Evolutionary conservation across 2,329 filamentous ascomycete genomes (phyloP).

Genomic region (Neoarthrinium moseri): DNA sequence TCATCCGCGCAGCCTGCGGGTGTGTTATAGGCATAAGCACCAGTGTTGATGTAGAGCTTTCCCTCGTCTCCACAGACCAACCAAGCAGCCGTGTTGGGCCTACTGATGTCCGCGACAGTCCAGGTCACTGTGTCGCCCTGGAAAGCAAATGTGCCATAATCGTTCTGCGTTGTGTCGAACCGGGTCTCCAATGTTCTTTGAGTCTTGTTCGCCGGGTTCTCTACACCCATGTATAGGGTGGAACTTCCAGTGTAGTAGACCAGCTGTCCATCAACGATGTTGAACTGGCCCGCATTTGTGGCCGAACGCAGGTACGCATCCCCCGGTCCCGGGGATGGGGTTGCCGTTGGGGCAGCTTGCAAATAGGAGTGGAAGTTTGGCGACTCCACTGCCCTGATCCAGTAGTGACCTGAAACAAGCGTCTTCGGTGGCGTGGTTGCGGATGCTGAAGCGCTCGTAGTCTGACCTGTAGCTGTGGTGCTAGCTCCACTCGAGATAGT

Average conservation of each 20-base stretch:
- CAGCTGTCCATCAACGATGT: constrained; percentile 54
- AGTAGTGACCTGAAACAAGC: constrained; percentile 50
- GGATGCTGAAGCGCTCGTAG: not conserved
- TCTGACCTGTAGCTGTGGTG: not conserved
- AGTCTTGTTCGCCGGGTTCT: constrained; percentile 42
- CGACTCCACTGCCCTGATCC: constrained; percentile 55
- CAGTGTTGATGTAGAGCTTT: constrained; percentile 55
- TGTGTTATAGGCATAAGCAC: constrained; percentile 57
- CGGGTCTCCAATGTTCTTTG: constrained; percentile 48
- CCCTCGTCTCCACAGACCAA: constrained; percentile 52
- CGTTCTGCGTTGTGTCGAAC: constrained; percentile 49
- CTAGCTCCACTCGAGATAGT: not conserved
- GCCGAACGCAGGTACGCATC: constrained; percentile 49
- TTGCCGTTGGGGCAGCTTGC: constrained; percentile 43
- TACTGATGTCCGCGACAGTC: constrained; percentile 42
- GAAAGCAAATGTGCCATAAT: constrained; percentile 56
- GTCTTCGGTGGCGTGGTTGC: constrained; percentile 23
- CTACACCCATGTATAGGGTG: constrained; percentile 45
- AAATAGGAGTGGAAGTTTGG: constrained; percentile 59
- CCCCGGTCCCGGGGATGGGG: constrained; percentile 30
- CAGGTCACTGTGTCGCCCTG: constrained; percentile 57
- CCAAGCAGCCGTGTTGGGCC: constrained; percentile 58
- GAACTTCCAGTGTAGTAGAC: constrained; percentile 46
- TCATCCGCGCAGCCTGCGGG: constrained; percentile 57
- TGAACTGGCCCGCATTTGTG: constrained; percentile 57